phyloP scores from a whole-genome alignment of 1,139 yeast species.

The Torulaspora pretoriensis region DNA sequence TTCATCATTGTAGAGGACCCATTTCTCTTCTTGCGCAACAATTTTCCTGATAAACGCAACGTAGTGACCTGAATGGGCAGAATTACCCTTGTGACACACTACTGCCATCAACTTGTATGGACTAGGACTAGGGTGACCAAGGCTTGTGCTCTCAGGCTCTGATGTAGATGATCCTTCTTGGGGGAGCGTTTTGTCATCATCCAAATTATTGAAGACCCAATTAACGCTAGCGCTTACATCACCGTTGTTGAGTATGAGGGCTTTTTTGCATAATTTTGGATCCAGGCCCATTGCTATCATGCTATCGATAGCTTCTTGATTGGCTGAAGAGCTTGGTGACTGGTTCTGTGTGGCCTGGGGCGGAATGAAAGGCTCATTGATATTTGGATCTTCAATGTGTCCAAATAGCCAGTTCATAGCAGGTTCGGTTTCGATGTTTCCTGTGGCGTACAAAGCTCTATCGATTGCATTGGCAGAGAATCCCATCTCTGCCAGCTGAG shows the following conservation, averaged over 20 bases:
- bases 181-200: slow-evolving; percentile 50
- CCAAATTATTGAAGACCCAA: slow-evolving; percentile 80
- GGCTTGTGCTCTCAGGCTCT: slow-evolving; percentile 25
- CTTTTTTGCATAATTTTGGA: slow-evolving; percentile 58
- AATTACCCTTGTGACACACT: slow-evolving; percentile 89
- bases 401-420: slow-evolving; percentile 91
- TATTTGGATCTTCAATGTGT: slow-evolving; percentile 80
- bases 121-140: slow-evolving; percentile 34
- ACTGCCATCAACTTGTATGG: slow-evolving; percentile 61
- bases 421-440: slow-evolving; percentile 61
- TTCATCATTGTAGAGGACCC: slow-evolving; percentile 93
- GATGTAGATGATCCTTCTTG: slow-evolving; percentile 11
- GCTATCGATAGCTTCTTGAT: slow-evolving; percentile 48
- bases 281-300: slow-evolving; percentile 69
- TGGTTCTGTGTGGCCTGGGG: slow-evolving; percentile 23
- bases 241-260: slow-evolving; percentile 53
- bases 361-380: slow-evolving; percentile 56
- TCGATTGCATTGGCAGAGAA: slow-evolving; percentile 64
- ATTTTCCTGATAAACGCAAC: slow-evolving; percentile 67
- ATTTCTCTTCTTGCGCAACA: slow-evolving; percentile 43
- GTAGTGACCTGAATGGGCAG: slow-evolving; percentile 95
- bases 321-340: slow-evolving; percentile 35
- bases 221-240: slow-evolving; percentile 78
- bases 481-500: slow-evolving; percentile 74
- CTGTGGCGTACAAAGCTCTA: slow-evolving; percentile 69